phyloP scores from a whole-genome alignment of 2,329 filamentous ascomycete genomes.

The Leptoxyphium fumago region DNA sequence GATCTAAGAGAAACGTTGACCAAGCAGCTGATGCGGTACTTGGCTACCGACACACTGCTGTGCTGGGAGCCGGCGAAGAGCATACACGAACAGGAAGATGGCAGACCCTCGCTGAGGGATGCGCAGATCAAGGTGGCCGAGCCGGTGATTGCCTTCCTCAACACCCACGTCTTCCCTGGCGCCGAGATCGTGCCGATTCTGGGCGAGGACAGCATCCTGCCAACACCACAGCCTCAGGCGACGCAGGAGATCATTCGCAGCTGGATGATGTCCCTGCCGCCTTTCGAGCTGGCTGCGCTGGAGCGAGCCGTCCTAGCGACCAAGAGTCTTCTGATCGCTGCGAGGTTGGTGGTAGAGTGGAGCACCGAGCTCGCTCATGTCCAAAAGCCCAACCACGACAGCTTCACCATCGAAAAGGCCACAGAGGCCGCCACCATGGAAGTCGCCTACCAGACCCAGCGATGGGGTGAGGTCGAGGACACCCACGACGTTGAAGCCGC shows the following conservation, averaged over 20 bases:
- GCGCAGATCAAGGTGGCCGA: conserved; percentile 56
- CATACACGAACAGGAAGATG: conserved; percentile 34
- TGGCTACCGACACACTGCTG: conserved; percentile 81
- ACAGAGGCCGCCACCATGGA: conserved; percentile 65
- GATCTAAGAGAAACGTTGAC: conserved; percentile 50
- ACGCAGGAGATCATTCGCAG: conserved; percentile 64
- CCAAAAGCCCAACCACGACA: conserved; percentile 23
- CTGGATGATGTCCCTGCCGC: conserved; percentile 58
- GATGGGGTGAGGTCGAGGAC: conserved; percentile 96
- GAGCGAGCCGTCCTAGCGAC: conserved; percentile 72
- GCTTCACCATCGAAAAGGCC: conserved; percentile 73
- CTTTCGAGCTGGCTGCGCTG: conserved; percentile 73
- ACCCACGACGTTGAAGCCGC: conserved; percentile 94
- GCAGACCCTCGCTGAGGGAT: conserved; percentile 44
- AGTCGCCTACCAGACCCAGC: conserved; percentile 74
- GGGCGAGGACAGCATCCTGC: conserved; percentile 63
- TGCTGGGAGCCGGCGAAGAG: conserved; percentile 63
- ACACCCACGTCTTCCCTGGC: conserved; percentile 66
- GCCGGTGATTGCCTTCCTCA: conserved; percentile 58
- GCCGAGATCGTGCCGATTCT: conserved; percentile 67
- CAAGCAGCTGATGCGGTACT: conserved; percentile 61
- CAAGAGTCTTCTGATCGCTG: conserved; percentile 71
- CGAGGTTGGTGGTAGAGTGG: conserved; percentile 73
- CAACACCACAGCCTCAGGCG: conserved; percentile 53
- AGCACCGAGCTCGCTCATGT: conserved; percentile 52